These are phyloP conservation scores for Beta corolliflora DNA, from an alignment of 179 eudicot genomes.

Conservation along the genomic window DNA sequence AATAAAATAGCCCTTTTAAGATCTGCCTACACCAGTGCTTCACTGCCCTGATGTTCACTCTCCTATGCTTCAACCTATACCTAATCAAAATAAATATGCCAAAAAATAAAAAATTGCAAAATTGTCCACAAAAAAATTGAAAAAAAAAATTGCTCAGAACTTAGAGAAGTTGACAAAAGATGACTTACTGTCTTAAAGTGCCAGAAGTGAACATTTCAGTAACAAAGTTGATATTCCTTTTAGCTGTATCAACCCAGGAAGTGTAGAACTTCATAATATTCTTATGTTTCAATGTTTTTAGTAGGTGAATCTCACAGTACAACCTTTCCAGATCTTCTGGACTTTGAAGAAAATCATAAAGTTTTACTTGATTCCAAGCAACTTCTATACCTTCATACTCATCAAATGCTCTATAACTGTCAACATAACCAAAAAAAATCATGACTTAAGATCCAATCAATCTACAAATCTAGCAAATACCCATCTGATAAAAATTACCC, in stretches of 20 bases:
- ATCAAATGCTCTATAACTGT: constrained; percentile 49
- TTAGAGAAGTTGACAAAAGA: background rate
- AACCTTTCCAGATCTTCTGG: constrained; percentile 48
- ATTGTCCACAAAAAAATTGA: background rate
- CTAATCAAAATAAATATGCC: constrained; percentile 19
- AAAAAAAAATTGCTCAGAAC: background rate
- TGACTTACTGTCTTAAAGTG: constrained; percentile 44
- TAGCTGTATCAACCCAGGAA: constrained; percentile 46
- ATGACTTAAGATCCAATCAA: constrained; percentile 22
- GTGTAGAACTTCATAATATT: constrained; percentile 46
- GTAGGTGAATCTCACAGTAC: constrained; percentile 44
- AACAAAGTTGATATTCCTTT: constrained; percentile 45
- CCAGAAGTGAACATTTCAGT: constrained; percentile 55
- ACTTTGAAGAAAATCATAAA: constrained; percentile 45
- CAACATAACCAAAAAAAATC: background rate
- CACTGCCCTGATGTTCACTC: constrained; percentile 43
- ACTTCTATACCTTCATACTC: constrained; percentile 49
- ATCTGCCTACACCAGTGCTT: constrained; percentile 50
- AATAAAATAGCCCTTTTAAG: constrained; percentile 38
- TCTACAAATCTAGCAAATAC: constrained; percentile 28
- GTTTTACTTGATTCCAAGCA: constrained; percentile 49
- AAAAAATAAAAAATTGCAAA: background rate
- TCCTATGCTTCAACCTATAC: constrained; percentile 45
- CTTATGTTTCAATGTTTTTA: constrained; percentile 43
- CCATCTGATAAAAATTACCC: constrained; percentile 22